Conservation (phyloP, 192 early-diverging fungal genomes). For the Tieghemiomyces parasiticus region DNA sequence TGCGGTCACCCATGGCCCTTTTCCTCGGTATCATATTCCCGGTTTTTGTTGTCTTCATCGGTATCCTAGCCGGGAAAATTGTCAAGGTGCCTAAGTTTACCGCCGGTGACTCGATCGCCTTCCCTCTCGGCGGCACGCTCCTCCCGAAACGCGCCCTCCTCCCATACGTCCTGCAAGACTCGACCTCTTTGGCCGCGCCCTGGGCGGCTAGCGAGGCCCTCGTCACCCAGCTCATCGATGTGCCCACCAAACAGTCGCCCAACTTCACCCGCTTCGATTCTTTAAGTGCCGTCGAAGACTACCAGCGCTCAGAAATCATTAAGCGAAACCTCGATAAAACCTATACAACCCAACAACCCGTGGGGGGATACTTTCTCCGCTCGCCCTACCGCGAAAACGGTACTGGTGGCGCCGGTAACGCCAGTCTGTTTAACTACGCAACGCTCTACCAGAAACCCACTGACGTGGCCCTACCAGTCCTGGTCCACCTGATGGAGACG, state of each 20-base stretch:
- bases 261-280: background rate
- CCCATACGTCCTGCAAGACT: background rate
- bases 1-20: background rate
- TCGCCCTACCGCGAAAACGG: background rate
- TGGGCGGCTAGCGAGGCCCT: background rate
- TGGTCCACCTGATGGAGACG: background rate
- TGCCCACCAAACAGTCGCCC: background rate
- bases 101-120: background rate
- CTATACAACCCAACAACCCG: background rate
- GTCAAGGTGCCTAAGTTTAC: background rate
- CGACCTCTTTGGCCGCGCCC: background rate
- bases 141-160: background rate
- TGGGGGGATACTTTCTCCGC: background rate
- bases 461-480: background rate
- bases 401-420: too few species aligned
- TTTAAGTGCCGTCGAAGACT: background rate
- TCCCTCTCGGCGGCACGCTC: background rate
- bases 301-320: background rate
- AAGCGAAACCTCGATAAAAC: background rate
- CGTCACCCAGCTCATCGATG: background rate
- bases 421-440: background rate
- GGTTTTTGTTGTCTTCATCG: background rate
- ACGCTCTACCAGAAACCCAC: background rate
- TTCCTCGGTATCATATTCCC: background rate
- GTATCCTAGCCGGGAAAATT: background rate